Evolutionary conservation across 306 rosid genomes (phyloP), one percentile per base, ranked within the genome.

Genomic region (Gynostemma pentaphyllum): DNA sequence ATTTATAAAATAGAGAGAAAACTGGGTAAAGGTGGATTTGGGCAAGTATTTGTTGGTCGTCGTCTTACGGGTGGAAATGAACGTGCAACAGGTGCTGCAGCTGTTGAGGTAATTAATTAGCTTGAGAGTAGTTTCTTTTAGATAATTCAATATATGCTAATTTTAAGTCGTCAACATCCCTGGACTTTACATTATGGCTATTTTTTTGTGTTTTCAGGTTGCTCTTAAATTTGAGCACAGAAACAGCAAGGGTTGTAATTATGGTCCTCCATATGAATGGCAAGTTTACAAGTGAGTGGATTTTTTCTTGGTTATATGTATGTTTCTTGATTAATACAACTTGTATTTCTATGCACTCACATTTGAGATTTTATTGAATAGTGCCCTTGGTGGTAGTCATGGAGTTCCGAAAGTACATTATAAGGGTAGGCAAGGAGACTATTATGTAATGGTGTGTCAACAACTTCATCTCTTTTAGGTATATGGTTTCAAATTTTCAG

Each of bases 241-340:
- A 77, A 91, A 87, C 61, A 91, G 97, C 79, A 87, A 91, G 79
- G 97, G 97, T 49, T 91, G 97, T 75, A 87, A 80, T 69, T 82
- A 85, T 57, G 95, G 97, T 16, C 96, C 96, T 74, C 97, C 97
- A 2, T 85, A 87, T 14, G 97, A 91, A 84, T 91, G 97, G 97
- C 97, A 87, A 82, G 97, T 91, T 50, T 91, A 91, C 92, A 87
- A 83, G 97, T 91, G 78, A 36, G 95, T 78, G 7, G n/a, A 16
- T n/a, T n/a, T n/a, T 36, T 45, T 14, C 57, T 48, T 37, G 14
- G 49, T 52, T 42, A n/a, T 15, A 16, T 42, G 5, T 40, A 27
- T 23, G 14, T 46, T 57, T 53, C 30, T 44, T 66, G 24, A 46
- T 47, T 19, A 19, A 39, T 12, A n/a, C 46, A 42, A 48, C n/a